Percentiles rank a stretch among this genome's conserved stretches.
phyloP scores from a whole-genome alignment of 257 asterid species.

The Solanum chilense region DNA sequence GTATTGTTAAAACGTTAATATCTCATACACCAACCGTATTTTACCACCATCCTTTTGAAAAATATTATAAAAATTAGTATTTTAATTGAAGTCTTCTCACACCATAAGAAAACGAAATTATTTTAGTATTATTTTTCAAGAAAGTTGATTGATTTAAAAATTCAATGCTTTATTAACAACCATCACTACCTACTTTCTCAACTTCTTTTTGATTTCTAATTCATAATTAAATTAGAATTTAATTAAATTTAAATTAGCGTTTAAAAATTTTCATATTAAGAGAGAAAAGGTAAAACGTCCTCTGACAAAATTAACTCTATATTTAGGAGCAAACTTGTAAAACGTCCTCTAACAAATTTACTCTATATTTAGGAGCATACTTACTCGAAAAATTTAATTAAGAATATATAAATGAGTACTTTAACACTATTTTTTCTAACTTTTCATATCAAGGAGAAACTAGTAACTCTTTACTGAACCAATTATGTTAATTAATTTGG shows the following conservation, averaged over 20 bases:
- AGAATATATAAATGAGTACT: too few relatives aligned
- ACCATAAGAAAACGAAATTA: neutral
- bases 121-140: neutral
- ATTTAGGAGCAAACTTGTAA: too few relatives aligned
- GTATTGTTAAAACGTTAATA: neutral
- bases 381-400: too few relatives aligned
- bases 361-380: too few relatives aligned
- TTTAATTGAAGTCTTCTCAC: neutral
- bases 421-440: too few relatives aligned
- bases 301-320: too few relatives aligned
- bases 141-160: neutral
- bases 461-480: too few relatives aligned
- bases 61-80: neutral
- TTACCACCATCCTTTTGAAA: neutral
- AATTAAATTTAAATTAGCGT: too few relatives aligned
- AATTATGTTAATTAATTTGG: too few relatives aligned
- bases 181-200: neutral
- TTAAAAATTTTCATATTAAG: fast-evolving
- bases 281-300: fast-evolving
- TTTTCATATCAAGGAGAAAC: too few relatives aligned
- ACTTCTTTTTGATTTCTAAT: neutral
- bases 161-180: neutral
- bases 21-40: neutral
- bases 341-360: too few relatives aligned
- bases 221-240: fast-evolving